A percentile compares a stretch with the other conserved stretches of the same genome.
phyloP scores from a whole-genome alignment of 768 basidiomycete species.

The Termitomyces eurrhizus region DNA sequence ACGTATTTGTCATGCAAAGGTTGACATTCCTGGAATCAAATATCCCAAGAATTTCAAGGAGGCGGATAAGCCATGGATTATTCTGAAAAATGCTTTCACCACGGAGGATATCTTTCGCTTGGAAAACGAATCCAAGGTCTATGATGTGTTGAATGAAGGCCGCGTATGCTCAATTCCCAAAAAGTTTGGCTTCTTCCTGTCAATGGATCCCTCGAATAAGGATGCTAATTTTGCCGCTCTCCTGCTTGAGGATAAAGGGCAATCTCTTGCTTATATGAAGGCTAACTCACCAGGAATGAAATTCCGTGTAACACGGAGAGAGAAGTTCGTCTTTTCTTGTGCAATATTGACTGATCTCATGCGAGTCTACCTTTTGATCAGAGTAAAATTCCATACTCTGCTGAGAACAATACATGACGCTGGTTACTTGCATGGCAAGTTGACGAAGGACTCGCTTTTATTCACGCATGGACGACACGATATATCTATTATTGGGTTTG shows the following conservation, averaged over 20 bases:
- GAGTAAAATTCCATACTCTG: no score
- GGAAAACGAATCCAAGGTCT: not conserved
- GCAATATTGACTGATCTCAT: not conserved
- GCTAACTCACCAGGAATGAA: not conserved
- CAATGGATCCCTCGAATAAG: not conserved
- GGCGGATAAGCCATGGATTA: not conserved
- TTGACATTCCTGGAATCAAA: not conserved
- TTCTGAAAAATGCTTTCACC: not conserved
- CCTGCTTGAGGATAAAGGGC: not conserved
- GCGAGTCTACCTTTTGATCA: no score
- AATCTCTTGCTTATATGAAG: not conserved
- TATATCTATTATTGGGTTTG: no score
- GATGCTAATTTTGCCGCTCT: not conserved
- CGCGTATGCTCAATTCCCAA: not conserved
- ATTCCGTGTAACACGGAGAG: not conserved
- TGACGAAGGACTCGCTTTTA: no score
- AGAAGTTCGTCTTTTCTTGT: not conserved
- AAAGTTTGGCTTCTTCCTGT: slow-evolving; percentile 2
- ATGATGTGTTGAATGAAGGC: not conserved
- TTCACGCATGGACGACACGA: no score
- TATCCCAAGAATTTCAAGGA: not conserved
- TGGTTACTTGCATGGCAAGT: no score
- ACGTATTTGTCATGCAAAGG: not conserved
- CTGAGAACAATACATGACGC: no score
- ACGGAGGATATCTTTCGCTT: not conserved